Conservation (phyloP, 768 basidiomycete species). For the Mycena crocata region DNA sequence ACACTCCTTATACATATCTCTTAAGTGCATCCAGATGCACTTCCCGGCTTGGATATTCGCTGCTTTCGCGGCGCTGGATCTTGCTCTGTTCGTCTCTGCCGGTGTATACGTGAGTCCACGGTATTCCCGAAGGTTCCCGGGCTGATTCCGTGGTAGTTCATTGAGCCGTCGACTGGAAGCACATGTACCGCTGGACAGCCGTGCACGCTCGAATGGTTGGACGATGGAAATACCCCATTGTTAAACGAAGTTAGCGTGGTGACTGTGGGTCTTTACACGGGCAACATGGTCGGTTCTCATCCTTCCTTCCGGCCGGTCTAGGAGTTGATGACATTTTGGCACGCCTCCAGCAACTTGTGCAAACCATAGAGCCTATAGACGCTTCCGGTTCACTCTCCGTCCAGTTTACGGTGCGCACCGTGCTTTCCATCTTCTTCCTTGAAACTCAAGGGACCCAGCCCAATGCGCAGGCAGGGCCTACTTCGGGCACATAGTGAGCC, state of each 20-base stretch:
- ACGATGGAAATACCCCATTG: conserved; percentile 67
- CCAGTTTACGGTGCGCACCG: conserved; percentile 65
- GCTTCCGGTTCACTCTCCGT: conserved; percentile 60
- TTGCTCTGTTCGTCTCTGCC: conserved; percentile 45
- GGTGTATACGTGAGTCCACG: conserved; percentile 53
- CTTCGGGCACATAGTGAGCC: conserved; percentile 70
- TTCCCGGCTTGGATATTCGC: conserved; percentile 2
- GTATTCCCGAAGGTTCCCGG: background rate
- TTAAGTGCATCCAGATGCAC: conserved; percentile 24
- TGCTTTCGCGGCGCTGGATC: conserved; percentile 39
- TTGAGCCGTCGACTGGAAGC: conserved; percentile 54
- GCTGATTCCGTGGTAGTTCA: conserved; percentile 52
- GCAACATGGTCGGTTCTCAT: conserved; percentile 53
- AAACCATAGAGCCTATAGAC: conserved; percentile 66
- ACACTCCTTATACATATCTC: conserved; percentile 25
- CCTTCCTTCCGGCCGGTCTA: background rate
- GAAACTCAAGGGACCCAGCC: conserved; percentile 52
- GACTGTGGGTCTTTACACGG: conserved; percentile 68
- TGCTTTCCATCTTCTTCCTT: background rate
- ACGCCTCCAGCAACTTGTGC: conserved; percentile 61
- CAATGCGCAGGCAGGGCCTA: conserved; percentile 64
- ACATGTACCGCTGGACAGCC: conserved; percentile 65
- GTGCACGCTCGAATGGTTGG: conserved; percentile 71
- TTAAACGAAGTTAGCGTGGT: conserved; percentile 60
- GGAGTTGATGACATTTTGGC: no score